Percentiles rank a stretch among this genome's conserved stretches.
Evolutionary conservation across 805 yeast genomes (phyloP).

Genomic region (Schwanniomyces sp.): DNA sequence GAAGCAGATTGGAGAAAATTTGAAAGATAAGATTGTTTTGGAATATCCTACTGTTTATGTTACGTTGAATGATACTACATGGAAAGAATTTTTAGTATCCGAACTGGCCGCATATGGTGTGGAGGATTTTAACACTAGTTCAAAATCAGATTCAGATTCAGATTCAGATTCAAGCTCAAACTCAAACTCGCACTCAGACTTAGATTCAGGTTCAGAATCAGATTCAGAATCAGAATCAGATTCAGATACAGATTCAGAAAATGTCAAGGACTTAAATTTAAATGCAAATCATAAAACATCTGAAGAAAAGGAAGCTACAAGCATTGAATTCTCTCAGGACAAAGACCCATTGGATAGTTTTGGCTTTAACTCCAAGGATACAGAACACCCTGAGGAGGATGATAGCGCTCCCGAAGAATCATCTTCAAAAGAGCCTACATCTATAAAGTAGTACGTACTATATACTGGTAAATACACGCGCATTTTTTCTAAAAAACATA

Average conservation of each 20-base stretch:
- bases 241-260: slow-evolving; percentile 9
- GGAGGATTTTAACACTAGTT: too few species aligned
- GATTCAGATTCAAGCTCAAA: neutral
- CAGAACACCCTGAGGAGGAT: slow-evolving; percentile 8
- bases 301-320: neutral
- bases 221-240: slow-evolving; percentile 14
- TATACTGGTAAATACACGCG: neutral
- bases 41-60: slow-evolving; percentile 76
- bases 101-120: slow-evolving; percentile 8
- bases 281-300: neutral
- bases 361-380: neutral
- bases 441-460: neutral
- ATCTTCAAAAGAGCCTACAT: slow-evolving; percentile 20
- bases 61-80: slow-evolving; percentile 18
- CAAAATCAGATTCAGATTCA: neutral
- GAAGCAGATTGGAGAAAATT: slow-evolving; percentile 43
- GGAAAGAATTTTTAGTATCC: slow-evolving; percentile 22
- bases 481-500: neutral
- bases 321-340: too few species aligned
- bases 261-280: neutral
- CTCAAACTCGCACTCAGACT: neutral
- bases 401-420: slow-evolving; percentile 36
- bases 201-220: slow-evolving; percentile 7
- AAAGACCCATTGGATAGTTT: neutral
- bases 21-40: slow-evolving; percentile 61